phyloP scores from a whole-genome alignment of 768 basidiomycete genomes.

The Agrocybe pediades region DNA sequence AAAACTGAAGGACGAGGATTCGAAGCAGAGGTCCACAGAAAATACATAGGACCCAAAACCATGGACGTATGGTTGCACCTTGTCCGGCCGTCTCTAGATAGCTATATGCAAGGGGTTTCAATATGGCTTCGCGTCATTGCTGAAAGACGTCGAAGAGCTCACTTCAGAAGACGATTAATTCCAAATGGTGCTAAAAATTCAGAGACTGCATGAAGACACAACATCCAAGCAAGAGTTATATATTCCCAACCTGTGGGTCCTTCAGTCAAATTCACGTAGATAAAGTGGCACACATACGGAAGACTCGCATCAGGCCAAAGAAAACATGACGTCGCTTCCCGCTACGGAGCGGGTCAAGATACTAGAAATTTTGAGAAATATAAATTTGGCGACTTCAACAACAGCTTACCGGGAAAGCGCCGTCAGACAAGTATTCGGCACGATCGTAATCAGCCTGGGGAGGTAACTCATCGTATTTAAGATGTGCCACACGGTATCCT shows the following conservation, averaged over 20 bases:
- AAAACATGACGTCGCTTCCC: constrained; percentile 43
- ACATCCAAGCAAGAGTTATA: constrained; percentile 2
- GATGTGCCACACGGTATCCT: constrained; percentile 36
- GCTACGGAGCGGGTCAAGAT: constrained; percentile 37
- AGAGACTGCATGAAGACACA: neutral
- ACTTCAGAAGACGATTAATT: constrained; percentile 10
- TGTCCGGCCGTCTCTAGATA: neutral
- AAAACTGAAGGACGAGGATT: constrained; percentile 59
- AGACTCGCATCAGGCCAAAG: constrained; percentile 41
- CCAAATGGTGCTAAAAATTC: constrained; percentile 8
- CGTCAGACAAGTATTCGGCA: constrained; percentile 17
- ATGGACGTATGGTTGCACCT: neutral
- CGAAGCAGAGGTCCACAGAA: constrained; percentile 23
- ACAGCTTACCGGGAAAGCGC: constrained; percentile 19
- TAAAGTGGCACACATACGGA: constrained; percentile 16
- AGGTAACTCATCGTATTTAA: constrained; percentile 21
- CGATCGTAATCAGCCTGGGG: constrained; percentile 57
- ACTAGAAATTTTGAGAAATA: constrained; percentile 16
- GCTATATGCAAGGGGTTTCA: neutral
- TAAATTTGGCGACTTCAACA: constrained; percentile 1
- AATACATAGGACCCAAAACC: neutral
- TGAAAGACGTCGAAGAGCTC: neutral
- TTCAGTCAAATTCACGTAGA: neutral
- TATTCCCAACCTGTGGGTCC: constrained; percentile 26
- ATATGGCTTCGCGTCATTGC: neutral